Evolutionary conservation across 345 rosid species (phyloP).

Genomic region (Corymbia maculata): DNA sequence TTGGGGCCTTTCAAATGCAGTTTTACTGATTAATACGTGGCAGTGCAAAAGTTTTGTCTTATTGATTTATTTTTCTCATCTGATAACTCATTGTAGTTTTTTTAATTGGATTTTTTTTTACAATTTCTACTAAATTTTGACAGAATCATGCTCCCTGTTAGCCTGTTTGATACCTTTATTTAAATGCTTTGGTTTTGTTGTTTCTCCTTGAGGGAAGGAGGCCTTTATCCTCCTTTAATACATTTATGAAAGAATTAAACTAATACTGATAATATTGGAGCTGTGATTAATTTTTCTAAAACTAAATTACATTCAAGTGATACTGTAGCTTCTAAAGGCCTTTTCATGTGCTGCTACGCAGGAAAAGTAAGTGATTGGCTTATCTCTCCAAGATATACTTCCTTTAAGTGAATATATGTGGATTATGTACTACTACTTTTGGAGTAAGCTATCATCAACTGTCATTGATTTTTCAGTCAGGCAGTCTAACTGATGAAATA

Average conservation of each 20-base stretch:
- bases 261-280: neutral
- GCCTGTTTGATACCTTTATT: neutral
- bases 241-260: neutral
- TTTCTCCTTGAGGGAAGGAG: neutral
- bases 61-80: neutral
- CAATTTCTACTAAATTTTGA: neutral
- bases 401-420: neutral
- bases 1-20: conserved; percentile 9
- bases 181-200: neutral
- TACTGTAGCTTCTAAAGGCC: neutral
- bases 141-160: neutral
- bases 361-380: neutral
- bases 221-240: neutral
- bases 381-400: neutral
- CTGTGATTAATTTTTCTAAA: neutral
- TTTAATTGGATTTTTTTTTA: neutral
- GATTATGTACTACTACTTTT: neutral
- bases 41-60: neutral
- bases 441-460: neutral
- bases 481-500: neutral
- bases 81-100: neutral
- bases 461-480: neutral
- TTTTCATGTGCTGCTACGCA: neutral
- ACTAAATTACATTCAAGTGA: neutral
- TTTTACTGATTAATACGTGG: neutral